Evolutionary conservation across 2,329 filamentous ascomycete species (phyloP), one percentile per base, ranked within the genome.

Genomic region (Epichloe festucae): DNA sequence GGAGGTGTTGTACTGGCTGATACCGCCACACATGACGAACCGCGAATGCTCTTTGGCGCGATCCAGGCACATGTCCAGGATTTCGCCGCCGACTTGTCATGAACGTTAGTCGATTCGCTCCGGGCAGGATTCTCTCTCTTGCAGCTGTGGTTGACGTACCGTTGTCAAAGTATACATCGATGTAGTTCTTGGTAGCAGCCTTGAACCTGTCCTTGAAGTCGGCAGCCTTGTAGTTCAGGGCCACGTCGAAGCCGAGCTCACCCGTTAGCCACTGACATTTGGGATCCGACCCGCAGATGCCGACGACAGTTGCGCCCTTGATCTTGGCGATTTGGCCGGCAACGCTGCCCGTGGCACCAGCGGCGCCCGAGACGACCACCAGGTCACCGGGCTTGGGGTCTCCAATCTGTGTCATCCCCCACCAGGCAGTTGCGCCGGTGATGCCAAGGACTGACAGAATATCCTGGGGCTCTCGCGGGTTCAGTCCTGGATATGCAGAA

Each of bases 311-410:
- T 46, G 69, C 68, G 12, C 84, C 86, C 65, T 81, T 80, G 50
- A 88, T 68, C 71, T 87, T 89, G 17, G 85, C 84, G 57, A 90
- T 87, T 68, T 91, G 87, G 0, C 84, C 85, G 0, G 80, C 86
- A 1, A 90, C 78, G 60, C 78, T 84, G 1, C 87, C 87, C 0
- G 87, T 90, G 0, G 86, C 87, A 2, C 87, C 87, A 0, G 87
- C 87, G 2, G 87, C 87, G 6, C 85, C 86, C 8, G 81, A 85
- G 0, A 91, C 83, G 7, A 90, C 84, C 1, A 91, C 85, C 4
- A 84, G 81, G 56, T 90, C 84, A 4, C 85, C 85, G 2, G 76
- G 65, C 64, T 83, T 80, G 41, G 84, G 78, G 51, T 84, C 70
- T 3, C 79, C 86, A 45, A 90, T 77, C 51, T 85, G 76, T 34